Percentiles rank a stretch among this genome's conserved stretches.
Evolutionary conservation across 805 yeast genomes (phyloP).

Genomic region (Starmera quercuum): DNA sequence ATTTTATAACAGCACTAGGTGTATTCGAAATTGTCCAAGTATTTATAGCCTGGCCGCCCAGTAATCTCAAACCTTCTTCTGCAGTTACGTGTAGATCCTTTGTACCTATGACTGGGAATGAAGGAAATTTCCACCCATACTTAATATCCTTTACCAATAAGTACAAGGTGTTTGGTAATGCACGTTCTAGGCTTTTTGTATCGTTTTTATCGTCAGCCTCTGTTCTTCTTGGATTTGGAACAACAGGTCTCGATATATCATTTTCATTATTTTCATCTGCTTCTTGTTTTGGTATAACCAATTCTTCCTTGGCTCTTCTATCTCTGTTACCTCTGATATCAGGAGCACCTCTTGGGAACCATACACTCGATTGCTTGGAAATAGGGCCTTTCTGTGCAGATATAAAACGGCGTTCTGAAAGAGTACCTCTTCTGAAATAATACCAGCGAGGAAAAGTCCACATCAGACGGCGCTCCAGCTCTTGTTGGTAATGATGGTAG

Average conservation of each 20-base stretch:
- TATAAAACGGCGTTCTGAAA: conserved; percentile 74
- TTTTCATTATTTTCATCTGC: conserved; percentile 34
- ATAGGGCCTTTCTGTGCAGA: conserved; percentile 73
- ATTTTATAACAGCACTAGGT: conserved; percentile 68
- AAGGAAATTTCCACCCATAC: conserved; percentile 72
- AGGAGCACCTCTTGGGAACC: conserved; percentile 78
- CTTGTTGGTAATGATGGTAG: conserved; percentile 78
- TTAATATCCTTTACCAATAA: conserved; percentile 47
- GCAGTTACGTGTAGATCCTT: conserved; percentile 66
- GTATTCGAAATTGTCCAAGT: conserved; percentile 88
- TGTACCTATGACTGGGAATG: conserved; percentile 40
- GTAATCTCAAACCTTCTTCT: conserved; percentile 56
- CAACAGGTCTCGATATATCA: conserved; percentile 61
- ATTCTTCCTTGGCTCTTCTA: conserved; percentile 70
- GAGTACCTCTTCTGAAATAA: conserved; percentile 83
- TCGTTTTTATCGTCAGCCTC: conserved; percentile 67
- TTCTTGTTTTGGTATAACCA: conserved; percentile 58
- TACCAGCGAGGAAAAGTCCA: conserved; percentile 96
- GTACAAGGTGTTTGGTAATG: conserved; percentile 72
- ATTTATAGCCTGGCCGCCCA: conserved; percentile 74
- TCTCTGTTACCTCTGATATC: conserved; percentile 86
- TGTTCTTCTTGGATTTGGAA: conserved; percentile 64
- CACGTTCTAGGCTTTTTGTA: conserved; percentile 65
- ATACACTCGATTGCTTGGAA: conserved; percentile 63
- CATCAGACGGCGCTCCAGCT: conserved; percentile 83